These are phyloP conservation scores for Picea abies DNA, from an alignment of 83 land plant genomes.

Conservation along the genomic window DNA sequence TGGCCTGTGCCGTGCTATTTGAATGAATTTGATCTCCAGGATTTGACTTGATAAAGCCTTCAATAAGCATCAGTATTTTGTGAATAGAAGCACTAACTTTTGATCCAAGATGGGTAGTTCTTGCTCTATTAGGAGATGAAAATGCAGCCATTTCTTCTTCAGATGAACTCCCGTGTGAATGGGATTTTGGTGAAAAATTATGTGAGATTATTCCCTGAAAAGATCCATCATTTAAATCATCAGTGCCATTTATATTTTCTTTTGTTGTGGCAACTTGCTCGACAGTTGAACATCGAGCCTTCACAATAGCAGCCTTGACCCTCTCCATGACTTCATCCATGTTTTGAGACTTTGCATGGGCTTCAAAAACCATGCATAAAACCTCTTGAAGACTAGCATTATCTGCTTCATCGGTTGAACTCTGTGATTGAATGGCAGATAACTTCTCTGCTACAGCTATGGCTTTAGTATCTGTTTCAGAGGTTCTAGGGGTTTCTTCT, in stretches of 20 bases:
- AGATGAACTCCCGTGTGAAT: constrained; percentile 15
- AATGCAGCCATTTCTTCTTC: neutral
- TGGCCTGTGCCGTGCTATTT: neutral
- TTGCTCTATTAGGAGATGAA: neutral
- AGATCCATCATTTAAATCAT: neutral
- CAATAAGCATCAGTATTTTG: constrained; percentile 47
- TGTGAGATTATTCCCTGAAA: constrained; percentile 11
- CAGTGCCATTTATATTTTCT: neutral
- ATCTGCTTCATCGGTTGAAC: neutral
- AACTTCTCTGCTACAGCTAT: neutral
- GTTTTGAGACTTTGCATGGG: constrained; percentile 32
- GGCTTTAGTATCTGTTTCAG: constrained; percentile 20
- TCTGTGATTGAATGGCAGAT: neutral
- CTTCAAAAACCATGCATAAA: constrained; percentile 25
- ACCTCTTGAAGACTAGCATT: constrained; percentile 47
- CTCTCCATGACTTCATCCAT: constrained; percentile 29
- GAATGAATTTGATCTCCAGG: neutral
- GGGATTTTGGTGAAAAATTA: constrained; percentile 13
- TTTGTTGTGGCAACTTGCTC: constrained; percentile 2
- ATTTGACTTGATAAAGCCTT: constrained; percentile 29
- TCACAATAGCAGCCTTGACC: constrained; percentile 30
- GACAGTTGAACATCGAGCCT: neutral
- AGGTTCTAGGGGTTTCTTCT: neutral
- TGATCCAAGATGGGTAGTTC: constrained; percentile 12
- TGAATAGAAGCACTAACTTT: constrained; percentile 27